Conservation (phyloP, 352 stramenopile genomes). For the Phytophthora kernoviae region DNA sequence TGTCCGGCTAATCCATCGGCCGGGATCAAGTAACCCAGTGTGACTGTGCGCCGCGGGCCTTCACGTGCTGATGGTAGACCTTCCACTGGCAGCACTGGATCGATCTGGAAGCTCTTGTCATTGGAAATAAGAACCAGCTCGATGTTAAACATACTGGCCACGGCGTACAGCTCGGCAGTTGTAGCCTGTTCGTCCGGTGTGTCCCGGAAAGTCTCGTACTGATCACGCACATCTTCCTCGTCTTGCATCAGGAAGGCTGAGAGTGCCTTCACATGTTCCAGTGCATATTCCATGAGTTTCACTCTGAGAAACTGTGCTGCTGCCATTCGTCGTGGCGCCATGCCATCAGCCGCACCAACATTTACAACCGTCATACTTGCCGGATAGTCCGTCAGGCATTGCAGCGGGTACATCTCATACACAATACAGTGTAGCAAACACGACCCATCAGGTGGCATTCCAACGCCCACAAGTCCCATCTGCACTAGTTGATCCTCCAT, state of each 20-base stretch:
- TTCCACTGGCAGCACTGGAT: constrained; percentile 69
- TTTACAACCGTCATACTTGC: constrained; percentile 81
- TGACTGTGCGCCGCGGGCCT: constrained; percentile 55
- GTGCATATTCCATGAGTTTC: constrained; percentile 76
- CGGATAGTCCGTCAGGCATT: constrained; percentile 76
- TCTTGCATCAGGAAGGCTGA: constrained; percentile 76
- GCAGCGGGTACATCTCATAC: constrained; percentile 86
- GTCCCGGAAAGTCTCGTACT: constrained; percentile 77
- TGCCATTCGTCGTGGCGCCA: constrained; percentile 71
- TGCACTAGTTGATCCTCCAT: constrained; percentile 79
- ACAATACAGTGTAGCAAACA: constrained; percentile 85
- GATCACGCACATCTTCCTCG: constrained; percentile 65
- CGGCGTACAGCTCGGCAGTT: constrained; percentile 77
- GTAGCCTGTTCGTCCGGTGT: constrained; percentile 79
- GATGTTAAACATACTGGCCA: constrained; percentile 84
- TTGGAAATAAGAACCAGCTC: constrained; percentile 84
- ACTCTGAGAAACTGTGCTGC: constrained; percentile 68
- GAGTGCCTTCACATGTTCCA: constrained; percentile 65
- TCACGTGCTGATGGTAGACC: constrained; percentile 67
- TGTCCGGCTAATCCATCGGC: constrained; percentile 69
- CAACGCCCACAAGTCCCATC: constrained; percentile 66
- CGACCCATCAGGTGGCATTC: constrained; percentile 83
- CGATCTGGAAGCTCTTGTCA: constrained; percentile 83
- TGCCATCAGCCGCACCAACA: constrained; percentile 75
- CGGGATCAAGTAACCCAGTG: constrained; percentile 77